phyloP scores from a whole-genome alignment of 495 filamentous ascomycete species.

The Penicillium crystallinum region DNA sequence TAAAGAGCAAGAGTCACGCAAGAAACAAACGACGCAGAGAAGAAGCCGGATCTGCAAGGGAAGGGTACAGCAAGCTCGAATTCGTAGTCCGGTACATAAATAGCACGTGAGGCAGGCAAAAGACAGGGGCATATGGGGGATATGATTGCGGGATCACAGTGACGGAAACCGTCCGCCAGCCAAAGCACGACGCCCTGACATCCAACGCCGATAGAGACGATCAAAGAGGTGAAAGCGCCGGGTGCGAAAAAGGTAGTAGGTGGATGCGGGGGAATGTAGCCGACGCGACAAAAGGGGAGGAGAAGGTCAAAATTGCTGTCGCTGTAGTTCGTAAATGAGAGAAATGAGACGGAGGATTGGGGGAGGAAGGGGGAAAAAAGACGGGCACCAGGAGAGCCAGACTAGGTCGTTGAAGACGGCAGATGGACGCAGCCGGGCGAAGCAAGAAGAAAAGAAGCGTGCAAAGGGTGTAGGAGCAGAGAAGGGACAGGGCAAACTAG shows the following conservation, averaged over 20 bases:
- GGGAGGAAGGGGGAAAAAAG: conserved; percentile 19
- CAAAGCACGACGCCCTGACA: conserved; percentile 44
- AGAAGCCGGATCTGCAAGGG: conserved; percentile 7
- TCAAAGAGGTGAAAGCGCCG: conserved; percentile 31
- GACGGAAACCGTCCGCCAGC: conserved; percentile 29
- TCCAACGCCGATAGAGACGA: conserved; percentile 45
- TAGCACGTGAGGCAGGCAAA: neutral
- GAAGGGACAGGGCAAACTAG: neutral
- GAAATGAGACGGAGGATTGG: conserved; percentile 21
- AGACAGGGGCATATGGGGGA: conserved; percentile 17
- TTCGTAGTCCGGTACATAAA: conserved; percentile 6
- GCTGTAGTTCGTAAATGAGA: conserved; percentile 21
- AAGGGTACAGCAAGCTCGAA: conserved; percentile 17
- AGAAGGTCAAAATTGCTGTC: conserved; percentile 23
- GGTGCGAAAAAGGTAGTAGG: conserved; percentile 17
- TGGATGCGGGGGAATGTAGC: conserved; percentile 13
- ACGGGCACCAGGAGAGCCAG: neutral
- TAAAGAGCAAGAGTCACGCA: neutral
- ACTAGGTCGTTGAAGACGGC: conserved; percentile 6
- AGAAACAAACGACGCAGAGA: conserved; percentile 1
- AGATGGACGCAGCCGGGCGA: conserved; percentile 11
- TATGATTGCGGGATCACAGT: conserved; percentile 19
- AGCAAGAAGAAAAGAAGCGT: conserved; percentile 11
- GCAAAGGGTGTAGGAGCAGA: conserved; percentile 7
- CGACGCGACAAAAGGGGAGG: conserved; percentile 10